These are phyloP conservation scores for Amphichorda felina DNA, from an alignment of 2,329 filamentous ascomycete species.

Conservation along the genomic window DNA sequence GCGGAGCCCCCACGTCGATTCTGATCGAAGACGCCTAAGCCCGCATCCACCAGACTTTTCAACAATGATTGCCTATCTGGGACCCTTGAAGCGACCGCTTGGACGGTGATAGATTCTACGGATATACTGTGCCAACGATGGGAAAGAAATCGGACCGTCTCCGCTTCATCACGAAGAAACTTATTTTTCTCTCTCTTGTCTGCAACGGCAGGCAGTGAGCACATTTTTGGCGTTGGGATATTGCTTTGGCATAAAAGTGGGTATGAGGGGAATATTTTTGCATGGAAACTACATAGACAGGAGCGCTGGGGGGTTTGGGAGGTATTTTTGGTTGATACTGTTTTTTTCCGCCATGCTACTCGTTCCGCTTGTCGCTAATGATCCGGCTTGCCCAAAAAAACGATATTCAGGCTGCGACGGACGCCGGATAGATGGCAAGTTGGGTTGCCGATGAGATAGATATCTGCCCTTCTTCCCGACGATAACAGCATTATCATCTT, in stretches of 20 bases:
- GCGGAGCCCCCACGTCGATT: slow-evolving; percentile 65
- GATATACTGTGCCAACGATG: no score
- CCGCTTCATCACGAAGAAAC: not conserved
- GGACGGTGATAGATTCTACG: not conserved
- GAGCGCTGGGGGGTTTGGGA: not conserved
- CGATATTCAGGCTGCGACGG: no score
- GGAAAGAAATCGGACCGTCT: not conserved
- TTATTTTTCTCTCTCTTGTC: no score
- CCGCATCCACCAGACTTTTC: not conserved
- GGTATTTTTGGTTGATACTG: not conserved
- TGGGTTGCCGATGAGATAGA: no score
- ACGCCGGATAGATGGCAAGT: no score
- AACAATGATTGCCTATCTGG: not conserved
- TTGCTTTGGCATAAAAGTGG: slow-evolving; percentile 3
- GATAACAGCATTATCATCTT: no score
- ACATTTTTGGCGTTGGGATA: slow-evolving; percentile 2
- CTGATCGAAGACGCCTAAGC: slow-evolving; percentile 50
- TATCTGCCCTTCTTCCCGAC: no score
- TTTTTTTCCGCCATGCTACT: no score
- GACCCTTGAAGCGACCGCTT: no score
- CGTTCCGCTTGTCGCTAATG: no score
- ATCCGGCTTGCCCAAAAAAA: no score
- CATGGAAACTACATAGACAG: not conserved
- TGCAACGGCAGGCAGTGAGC: not conserved
- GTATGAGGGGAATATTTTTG: slow-evolving; percentile 6